phyloP scores from a whole-genome alignment of 2,329 filamentous ascomycete species.

The Huntiella moniliformis region DNA sequence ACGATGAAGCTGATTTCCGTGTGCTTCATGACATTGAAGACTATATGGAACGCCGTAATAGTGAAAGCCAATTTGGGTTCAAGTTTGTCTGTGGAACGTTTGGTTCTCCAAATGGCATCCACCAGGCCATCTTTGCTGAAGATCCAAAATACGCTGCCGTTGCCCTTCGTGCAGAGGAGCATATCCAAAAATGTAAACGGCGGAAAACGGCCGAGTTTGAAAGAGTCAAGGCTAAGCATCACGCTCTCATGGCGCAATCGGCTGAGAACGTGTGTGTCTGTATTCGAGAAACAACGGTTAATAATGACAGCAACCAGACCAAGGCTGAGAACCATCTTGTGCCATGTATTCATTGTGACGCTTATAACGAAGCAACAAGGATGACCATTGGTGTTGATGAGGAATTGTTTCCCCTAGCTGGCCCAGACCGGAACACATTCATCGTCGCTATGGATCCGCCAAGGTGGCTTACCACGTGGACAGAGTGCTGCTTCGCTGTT shows the following conservation, averaged over 20 bases:
- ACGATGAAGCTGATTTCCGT: conserved; percentile 24
- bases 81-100: neutral
- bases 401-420: conserved; percentile 30
- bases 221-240: no score
- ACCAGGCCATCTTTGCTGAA: neutral
- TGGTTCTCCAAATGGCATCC: neutral
- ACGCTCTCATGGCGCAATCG: no score
- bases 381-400: conserved; percentile 32
- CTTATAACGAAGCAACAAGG: conserved; percentile 15
- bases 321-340: neutral
- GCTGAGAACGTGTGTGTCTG: no score
- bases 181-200: no score
- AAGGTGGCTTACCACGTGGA: neutral
- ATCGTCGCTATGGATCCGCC: conserved; percentile 35
- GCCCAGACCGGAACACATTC: conserved; percentile 21
- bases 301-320: no score
- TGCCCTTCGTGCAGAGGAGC: neutral
- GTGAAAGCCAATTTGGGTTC: neutral
- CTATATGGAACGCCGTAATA: conserved; percentile 18
- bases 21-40: conserved; percentile 28
- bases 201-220: no score
- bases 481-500: neutral
- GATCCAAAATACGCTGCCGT: neutral
- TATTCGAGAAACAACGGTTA: no score
- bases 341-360: neutral